phyloP scores from a whole-genome alignment of 768 basidiomycete species.

The Tulasnella sp. region DNA sequence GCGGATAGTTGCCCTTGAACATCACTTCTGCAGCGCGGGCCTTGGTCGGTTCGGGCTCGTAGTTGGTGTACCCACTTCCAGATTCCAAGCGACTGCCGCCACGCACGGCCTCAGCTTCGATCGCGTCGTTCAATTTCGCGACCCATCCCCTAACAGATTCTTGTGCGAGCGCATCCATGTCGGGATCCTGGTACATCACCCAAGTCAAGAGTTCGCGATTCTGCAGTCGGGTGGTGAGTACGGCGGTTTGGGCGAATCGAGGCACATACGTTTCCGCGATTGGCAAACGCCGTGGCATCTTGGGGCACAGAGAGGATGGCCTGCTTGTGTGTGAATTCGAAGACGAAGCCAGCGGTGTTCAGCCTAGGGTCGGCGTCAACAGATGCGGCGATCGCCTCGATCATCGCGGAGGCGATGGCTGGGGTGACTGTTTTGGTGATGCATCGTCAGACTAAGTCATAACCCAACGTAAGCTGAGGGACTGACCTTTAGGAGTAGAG shows the following conservation, averaged over 20 bases:
- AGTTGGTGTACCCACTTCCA: conserved; percentile 5
- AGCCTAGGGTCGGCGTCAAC: background rate
- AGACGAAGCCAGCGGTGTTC: background rate
- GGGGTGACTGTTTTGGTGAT: background rate
- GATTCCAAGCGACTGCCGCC: background rate
- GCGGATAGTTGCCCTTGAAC: background rate
- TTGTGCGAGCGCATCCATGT: background rate
- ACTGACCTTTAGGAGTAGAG: background rate
- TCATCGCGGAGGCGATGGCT: background rate
- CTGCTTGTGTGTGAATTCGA: background rate
- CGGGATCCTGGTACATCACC: background rate
- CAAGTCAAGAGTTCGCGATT: background rate
- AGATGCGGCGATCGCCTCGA: background rate
- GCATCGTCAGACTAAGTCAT: too few relatives aligned
- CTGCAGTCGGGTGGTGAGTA: background rate
- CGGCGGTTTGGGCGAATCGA: background rate
- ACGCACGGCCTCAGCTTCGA: background rate
- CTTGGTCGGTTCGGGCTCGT: background rate
- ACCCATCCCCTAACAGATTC: background rate
- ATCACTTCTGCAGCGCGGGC: background rate
- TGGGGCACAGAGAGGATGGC: background rate
- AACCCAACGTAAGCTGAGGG: too few relatives aligned
- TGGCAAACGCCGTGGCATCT: background rate
- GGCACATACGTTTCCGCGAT: background rate
- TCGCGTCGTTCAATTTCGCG: background rate